Conservation (phyloP, 345 rosid genomes). For the Trapa bicornis region DNA sequence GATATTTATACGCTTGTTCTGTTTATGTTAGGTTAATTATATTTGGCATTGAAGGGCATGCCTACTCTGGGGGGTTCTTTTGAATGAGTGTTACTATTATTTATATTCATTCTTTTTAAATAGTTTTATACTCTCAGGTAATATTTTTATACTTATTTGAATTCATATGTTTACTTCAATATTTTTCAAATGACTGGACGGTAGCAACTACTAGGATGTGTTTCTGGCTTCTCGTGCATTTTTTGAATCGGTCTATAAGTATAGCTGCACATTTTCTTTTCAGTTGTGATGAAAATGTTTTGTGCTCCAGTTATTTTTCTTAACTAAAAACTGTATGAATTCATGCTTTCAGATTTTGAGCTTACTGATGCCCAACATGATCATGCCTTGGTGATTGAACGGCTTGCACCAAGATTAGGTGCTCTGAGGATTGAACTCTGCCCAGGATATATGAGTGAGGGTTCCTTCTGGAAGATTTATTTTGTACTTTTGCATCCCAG, state of each 20-base stretch:
- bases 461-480: slow-evolving; percentile 94
- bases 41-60: not conserved
- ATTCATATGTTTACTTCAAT: not conserved
- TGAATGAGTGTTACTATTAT: not conserved
- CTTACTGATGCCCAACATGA: slow-evolving; percentile 91
- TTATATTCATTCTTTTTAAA: not conserved
- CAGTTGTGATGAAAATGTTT: not conserved
- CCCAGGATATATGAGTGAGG: slow-evolving; percentile 79
- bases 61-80: not conserved
- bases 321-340: not conserved
- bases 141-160: not conserved
- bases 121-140: not conserved
- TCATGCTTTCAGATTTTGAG: slow-evolving; percentile 49
- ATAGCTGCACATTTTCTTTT: not conserved
- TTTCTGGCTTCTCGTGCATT: too few species aligned
- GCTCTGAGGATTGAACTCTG: slow-evolving; percentile 81
- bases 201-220: not conserved
- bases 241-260: not conserved
- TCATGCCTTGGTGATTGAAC: slow-evolving; percentile 83
- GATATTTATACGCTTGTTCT: not conserved
- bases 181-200: not conserved
- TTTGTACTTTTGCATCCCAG: slow-evolving; percentile 86
- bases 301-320: not conserved
- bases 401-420: slow-evolving; percentile 65
- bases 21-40: not conserved